These are phyloP conservation scores for Tetradesmus lagerheimii DNA, from an alignment of 139 green algal genomes.

Conservation along the genomic window DNA sequence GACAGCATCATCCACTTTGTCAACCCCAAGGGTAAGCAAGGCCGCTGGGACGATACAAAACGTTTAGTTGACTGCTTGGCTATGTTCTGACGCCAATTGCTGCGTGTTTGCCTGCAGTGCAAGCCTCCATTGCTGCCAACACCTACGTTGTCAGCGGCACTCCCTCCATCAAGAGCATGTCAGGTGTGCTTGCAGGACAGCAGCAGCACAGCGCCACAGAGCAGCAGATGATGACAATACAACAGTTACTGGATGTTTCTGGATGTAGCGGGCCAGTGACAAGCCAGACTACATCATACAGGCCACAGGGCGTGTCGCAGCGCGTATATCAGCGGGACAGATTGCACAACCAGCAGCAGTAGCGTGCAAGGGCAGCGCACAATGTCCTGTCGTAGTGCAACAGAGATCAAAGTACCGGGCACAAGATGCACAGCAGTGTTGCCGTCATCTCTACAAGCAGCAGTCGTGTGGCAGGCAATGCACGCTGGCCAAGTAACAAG, in stretches of 20 bases:
- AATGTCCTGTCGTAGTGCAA: neutral
- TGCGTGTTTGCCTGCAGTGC: conserved; percentile 79
- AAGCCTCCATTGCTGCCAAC: conserved; percentile 99
- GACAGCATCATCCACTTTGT: conserved; percentile 95
- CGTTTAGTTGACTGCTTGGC: neutral
- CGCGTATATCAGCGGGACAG: neutral
- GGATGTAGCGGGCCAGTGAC: neutral
- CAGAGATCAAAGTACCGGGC: neutral
- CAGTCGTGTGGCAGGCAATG: neutral
- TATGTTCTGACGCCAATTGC: neutral
- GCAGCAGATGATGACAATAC: no score
- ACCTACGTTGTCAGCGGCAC: conserved; percentile 97
- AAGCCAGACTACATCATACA: neutral
- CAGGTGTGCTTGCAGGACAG: conserved; percentile 37
- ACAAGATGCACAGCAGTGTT: neutral
- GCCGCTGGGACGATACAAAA: neutral
- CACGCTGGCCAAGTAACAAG: neutral
- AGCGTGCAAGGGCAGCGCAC: neutral
- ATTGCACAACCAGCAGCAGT: neutral
- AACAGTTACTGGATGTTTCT: neutral
- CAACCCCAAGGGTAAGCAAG: conserved; percentile 92
- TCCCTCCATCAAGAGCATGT: conserved; percentile 70
- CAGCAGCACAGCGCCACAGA: neutral
- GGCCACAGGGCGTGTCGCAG: neutral
- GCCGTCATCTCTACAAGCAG: neutral